A percentile compares a stretch with the other conserved stretches of the same genome.
phyloP scores from a whole-genome alignment of 2,329 filamentous ascomycete species.

The Chaetomium olivaceum region DNA sequence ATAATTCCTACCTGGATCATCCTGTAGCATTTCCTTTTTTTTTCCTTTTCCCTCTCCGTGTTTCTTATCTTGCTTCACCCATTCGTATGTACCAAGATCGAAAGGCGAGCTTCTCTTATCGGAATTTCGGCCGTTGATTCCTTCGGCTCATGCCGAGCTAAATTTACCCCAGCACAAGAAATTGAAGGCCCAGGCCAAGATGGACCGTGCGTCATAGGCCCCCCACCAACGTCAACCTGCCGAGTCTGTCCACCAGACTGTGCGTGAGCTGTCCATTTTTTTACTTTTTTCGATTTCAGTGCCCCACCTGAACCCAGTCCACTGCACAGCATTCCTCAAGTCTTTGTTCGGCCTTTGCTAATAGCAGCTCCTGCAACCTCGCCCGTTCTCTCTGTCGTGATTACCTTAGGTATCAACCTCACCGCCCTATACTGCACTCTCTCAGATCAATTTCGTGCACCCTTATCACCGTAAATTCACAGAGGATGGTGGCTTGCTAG shows the following conservation, averaged over 20 bases:
- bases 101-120: neutral
- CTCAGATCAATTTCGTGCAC: neutral
- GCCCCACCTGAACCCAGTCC: constrained; percentile 23
- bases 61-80: neutral
- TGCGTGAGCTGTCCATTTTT: constrained; percentile 20
- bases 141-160: constrained; percentile 2
- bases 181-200: neutral
- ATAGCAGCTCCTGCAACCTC: neutral
- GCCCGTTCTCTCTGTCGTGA: neutral
- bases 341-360: constrained; percentile 18
- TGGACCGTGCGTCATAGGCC: constrained; percentile 11
- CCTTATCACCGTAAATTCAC: neutral
- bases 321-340: constrained; percentile 19
- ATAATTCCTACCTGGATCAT: neutral
- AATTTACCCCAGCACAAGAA: neutral
- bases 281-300: constrained; percentile 23
- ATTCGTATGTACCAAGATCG: neutral
- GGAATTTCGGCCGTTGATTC: neutral
- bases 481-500: constrained; percentile 30
- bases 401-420: neutral
- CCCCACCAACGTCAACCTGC: constrained; percentile 20
- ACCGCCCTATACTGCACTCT: neutral
- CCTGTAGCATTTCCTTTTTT: neutral
- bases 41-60: neutral
- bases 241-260: neutral